Conservation (phyloP, 2,329 filamentous ascomycete species). For the Grosmannia serpens region DNA sequence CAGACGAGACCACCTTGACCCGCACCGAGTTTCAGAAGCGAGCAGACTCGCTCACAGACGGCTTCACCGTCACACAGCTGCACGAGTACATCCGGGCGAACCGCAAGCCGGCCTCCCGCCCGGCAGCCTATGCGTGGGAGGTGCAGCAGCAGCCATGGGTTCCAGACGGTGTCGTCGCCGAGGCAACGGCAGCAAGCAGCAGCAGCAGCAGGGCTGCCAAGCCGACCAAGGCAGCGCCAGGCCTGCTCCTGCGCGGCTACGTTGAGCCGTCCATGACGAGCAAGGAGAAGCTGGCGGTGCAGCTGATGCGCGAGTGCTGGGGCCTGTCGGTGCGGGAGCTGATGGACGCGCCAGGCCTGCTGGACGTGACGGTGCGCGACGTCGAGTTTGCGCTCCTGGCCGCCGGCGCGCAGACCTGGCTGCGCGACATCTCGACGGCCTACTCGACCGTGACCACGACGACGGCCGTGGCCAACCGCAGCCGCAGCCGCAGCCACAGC, state of each 20-base stretch:
- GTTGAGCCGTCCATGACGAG: slow-evolving; percentile 8
- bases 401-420: slow-evolving; percentile 24
- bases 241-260: slow-evolving; percentile 8
- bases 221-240: neutral
- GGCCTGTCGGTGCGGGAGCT: slow-evolving; percentile 35
- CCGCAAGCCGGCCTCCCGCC: neutral
- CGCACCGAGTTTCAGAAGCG: slow-evolving; percentile 30
- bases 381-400: slow-evolving; percentile 32
- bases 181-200: too few species aligned
- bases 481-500: slow-evolving; percentile 18
- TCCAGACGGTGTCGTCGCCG: neutral
- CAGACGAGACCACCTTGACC: slow-evolving; percentile 24
- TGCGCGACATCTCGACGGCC: slow-evolving; percentile 18
- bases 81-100: slow-evolving; percentile 24
- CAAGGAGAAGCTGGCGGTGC: slow-evolving; percentile 30
- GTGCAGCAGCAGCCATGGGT: neutral
- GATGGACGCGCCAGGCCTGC: slow-evolving; percentile 28
- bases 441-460: slow-evolving; percentile 5
- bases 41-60: slow-evolving; percentile 25
- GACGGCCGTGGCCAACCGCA: slow-evolving; percentile 15
- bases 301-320: slow-evolving; percentile 39
- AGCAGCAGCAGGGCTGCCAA: neutral
- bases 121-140: slow-evolving; percentile 26
- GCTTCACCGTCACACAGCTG: slow-evolving; percentile 38
- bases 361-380: slow-evolving; percentile 26